Evolutionary conservation across 2,329 filamentous ascomycete genomes (phyloP), one percentile per base, ranked within the genome.

Genomic region (Alternaria angustiovoidea): DNA sequence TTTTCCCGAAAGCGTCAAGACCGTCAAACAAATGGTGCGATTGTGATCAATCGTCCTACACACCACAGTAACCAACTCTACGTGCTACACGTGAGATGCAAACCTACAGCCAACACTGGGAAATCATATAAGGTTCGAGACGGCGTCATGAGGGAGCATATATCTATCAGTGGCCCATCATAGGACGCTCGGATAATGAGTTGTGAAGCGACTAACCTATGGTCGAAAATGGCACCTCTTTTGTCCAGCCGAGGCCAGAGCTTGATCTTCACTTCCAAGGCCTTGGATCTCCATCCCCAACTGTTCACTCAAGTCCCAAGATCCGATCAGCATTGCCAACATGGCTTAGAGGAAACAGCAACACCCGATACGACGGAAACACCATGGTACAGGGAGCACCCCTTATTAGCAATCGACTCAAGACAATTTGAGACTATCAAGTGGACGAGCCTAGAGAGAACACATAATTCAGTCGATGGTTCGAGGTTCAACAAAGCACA

Each of bases 21-120:
- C 28, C 22, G n/a, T 22, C 16, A 28, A 36, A 46, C 54, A 59
- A 59, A 57, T 51, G 54, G 38, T 43, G n/a, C 51, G 57, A 58
- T 63, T 51, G 54, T 51, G 24, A 28, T 34, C 18, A 42, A 57
- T 42, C 26, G 49, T 58, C 43, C 43, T 18, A 52, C 51, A 39
- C 16, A 44, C 11, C 46, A 55, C 51, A 30, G 47, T 18, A 36
- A 41, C 32, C 18, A 36, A 30, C 20, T 46, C 20, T 32, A 14
- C 24, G 39, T 28, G 26, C 39, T 26, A 52, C 9, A 41, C 24
- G 14, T 41, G 30, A 8, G 20, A 38, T 47, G 58, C 61, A 64
- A 58, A 61, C 61, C 39, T 54, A 24, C 12, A 22, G 14, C 18
- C 30, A 51, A 47, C 47, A 38, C 48, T 24, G 6, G 20, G 14